phyloP scores from a whole-genome alignment of 352 stramenopile species.

The Aphanomyces stellatus region DNA sequence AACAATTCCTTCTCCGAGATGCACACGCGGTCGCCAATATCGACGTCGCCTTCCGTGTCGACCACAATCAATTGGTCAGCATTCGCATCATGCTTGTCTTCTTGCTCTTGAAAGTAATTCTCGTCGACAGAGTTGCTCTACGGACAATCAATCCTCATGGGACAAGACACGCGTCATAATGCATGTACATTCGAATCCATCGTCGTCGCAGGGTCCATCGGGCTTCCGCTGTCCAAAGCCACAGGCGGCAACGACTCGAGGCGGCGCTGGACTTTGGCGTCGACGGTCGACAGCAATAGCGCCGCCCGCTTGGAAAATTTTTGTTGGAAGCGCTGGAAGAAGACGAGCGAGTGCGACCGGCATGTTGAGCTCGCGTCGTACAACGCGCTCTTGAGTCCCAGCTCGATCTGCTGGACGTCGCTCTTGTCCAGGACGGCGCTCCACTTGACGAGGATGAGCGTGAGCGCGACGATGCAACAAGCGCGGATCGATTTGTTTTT shows the following conservation, averaged over 20 bases:
- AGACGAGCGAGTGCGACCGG: conserved; percentile 49
- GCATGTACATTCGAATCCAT: too few relatives aligned
- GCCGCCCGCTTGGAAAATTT: conserved; percentile 70
- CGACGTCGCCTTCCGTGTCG: conserved; percentile 28
- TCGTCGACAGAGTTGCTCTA: conserved; percentile 20
- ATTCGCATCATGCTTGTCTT: conserved; percentile 1
- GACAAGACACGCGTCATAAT: too few relatives aligned
- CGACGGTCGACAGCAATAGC: conserved; percentile 51
- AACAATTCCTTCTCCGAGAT: conserved; percentile 82
- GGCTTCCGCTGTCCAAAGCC: not conserved
- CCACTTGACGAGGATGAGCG: conserved; percentile 43
- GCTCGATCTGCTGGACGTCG: conserved; percentile 74
- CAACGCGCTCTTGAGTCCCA: conserved; percentile 56
- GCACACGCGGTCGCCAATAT: conserved; percentile 67
- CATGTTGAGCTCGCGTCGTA: conserved; percentile 72
- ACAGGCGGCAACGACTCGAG: conserved; percentile 52
- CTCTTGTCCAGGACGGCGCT: conserved; percentile 67
- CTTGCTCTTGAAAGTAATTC: conserved; percentile 2
- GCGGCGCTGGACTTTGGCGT: conserved; percentile 78
- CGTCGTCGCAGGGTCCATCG: not conserved
- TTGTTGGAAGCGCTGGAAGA: conserved; percentile 63
- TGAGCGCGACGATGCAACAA: conserved; percentile 58
- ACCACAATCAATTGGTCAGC: not conserved
- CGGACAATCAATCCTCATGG: not conserved
- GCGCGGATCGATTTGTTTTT: conserved; percentile 79